Conservation (phyloP, 2,329 filamentous ascomycete species). For the Coniochaeta ligniaria region DNA sequence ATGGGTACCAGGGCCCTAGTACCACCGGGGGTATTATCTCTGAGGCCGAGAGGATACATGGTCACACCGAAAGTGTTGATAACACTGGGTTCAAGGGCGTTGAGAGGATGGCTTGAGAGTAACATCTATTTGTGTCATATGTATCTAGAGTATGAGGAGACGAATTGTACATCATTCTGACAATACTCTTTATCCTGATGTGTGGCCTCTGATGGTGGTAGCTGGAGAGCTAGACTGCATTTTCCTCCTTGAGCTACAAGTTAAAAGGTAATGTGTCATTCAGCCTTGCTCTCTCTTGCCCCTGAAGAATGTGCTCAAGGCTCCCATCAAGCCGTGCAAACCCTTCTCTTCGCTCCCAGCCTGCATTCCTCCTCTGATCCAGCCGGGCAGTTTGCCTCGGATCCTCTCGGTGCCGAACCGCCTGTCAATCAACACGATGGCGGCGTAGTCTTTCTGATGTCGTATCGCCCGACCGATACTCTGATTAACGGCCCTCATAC, state of each 20-base stretch:
- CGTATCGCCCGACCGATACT: constrained; percentile 89
- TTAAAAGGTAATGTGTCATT: background rate
- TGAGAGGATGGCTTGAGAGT: background rate
- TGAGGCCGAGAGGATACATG: background rate
- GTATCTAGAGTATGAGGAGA: background rate
- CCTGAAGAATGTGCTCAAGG: constrained; percentile 50
- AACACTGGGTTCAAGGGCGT: background rate
- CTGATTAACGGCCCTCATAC: constrained; percentile 96
- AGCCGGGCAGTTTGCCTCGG: constrained; percentile 72
- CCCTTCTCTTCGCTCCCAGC: constrained; percentile 38
- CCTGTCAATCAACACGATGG: constrained; percentile 77
- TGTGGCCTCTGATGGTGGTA: no score
- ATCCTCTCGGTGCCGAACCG: constrained; percentile 72
- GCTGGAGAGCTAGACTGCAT: no score
- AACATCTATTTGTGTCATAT: background rate
- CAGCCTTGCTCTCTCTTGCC: constrained; percentile 30
- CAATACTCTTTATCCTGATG: background rate
- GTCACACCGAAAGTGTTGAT: background rate
- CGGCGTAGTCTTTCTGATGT: constrained; percentile 81
- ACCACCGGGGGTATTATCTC: background rate
- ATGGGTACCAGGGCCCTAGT: background rate
- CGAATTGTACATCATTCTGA: background rate
- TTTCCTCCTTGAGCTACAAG: no score
- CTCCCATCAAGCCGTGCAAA: constrained; percentile 52
- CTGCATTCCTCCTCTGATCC: constrained; percentile 71